phyloP scores from a whole-genome alignment of 768 basidiomycete genomes.

The Pleurotus djamor region DNA sequence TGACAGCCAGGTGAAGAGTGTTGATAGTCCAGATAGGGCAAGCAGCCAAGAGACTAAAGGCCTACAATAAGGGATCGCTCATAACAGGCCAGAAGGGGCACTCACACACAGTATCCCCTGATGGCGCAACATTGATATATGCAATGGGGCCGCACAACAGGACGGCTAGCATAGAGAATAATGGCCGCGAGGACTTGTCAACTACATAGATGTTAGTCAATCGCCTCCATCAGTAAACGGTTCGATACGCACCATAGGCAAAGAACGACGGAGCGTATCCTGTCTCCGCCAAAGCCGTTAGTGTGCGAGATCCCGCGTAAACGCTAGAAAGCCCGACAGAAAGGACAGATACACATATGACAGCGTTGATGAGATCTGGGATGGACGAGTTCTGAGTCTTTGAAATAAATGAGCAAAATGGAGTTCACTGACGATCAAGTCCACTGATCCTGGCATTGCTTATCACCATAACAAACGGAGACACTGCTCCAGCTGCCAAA shows the following conservation, averaged over 20 bases:
- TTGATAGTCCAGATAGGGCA: conserved; percentile 44
- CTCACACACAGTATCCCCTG: conserved; percentile 38
- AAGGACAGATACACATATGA: conserved; percentile 44
- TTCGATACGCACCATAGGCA: conserved; percentile 24
- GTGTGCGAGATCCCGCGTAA: conserved; percentile 42
- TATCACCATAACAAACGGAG: conserved; percentile 44
- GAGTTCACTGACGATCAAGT: conserved; percentile 30
- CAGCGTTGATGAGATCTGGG: conserved; percentile 36
- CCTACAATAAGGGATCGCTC: background rate
- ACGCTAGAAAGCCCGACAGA: conserved; percentile 45
- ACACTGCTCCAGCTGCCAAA: conserved; percentile 25
- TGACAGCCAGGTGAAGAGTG: conserved; percentile 42
- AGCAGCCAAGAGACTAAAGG: conserved; percentile 38
- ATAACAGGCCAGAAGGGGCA: background rate
- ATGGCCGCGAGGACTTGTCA: conserved; percentile 44
- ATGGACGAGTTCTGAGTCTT: background rate
- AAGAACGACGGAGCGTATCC: conserved; percentile 45
- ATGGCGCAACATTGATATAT: conserved; percentile 33
- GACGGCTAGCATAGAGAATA: conserved; percentile 35
- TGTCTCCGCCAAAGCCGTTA: conserved; percentile 44
- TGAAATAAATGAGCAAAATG: background rate
- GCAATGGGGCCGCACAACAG: conserved; percentile 36
- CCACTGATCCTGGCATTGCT: conserved; percentile 37
- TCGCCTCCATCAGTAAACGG: too few species aligned
- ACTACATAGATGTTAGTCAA: conserved; percentile 17